A percentile compares a stretch with the other conserved stretches of the same genome.
Conservation (phyloP, 1,284 basidiomycete species). For the Irpex lacteus region DNA sequence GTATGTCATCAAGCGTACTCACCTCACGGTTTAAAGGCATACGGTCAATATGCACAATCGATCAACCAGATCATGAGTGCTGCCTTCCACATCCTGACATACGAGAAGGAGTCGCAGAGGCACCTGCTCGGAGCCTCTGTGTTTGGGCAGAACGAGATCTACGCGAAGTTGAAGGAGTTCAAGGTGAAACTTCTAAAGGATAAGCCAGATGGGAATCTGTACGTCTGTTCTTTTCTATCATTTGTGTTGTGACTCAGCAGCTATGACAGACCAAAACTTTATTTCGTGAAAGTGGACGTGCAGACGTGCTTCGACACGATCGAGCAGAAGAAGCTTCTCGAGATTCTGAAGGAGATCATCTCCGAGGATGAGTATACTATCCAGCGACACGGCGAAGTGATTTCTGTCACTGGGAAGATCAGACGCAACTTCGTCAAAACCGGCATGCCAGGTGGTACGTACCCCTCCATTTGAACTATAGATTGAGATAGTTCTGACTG, state of each 20-base stretch:
- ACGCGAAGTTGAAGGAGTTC: constrained; percentile 68
- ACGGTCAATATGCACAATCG: constrained; percentile 40
- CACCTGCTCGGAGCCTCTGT: constrained; percentile 75
- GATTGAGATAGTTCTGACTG: neutral
- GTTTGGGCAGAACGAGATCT: constrained; percentile 83
- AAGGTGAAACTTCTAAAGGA: constrained; percentile 53
- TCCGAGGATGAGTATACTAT: constrained; percentile 69
- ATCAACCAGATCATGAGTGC: constrained; percentile 87
- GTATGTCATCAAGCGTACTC: neutral
- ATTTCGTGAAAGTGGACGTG: constrained; percentile 97
- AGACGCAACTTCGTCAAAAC: constrained; percentile 56
- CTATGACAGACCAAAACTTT: constrained; percentile 69
- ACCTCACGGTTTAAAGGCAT: neutral
- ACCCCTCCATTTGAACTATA: neutral
- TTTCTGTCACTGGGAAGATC: constrained; percentile 46
- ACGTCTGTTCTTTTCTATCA: constrained; percentile 20
- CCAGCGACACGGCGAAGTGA: constrained; percentile 63
- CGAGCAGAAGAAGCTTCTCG: constrained; percentile 82
- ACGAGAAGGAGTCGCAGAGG: constrained; percentile 74
- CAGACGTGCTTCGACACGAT: constrained; percentile 97
- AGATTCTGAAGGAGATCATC: constrained; percentile 73
- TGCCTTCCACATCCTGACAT: constrained; percentile 82
- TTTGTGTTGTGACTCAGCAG: neutral
- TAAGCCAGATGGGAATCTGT: constrained; percentile 49
- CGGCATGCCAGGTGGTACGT: constrained; percentile 65